Percentiles rank a stretch among this genome's conserved stretches.
Conservation (phyloP, 371 early-diverging fungal genomes). For the Lichtheimia hyalospora region DNA sequence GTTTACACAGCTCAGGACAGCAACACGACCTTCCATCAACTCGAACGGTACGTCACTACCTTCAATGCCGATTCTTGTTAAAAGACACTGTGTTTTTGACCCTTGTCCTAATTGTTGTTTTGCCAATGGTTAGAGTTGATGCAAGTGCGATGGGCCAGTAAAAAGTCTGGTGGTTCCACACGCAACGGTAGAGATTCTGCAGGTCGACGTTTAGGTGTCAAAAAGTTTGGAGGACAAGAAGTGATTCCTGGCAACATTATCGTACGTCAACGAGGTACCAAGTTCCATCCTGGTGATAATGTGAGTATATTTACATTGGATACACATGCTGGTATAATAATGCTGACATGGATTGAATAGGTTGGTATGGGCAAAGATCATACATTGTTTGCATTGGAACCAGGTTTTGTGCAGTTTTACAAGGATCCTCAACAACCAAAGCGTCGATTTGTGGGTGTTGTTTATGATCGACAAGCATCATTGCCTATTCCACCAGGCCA, state of each 20-base stretch:
- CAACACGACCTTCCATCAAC: slow-evolving; percentile 3
- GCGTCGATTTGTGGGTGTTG: slow-evolving; percentile 81
- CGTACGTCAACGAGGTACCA: slow-evolving; percentile 90
- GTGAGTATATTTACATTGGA: slow-evolving; percentile 38
- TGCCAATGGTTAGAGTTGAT: neutral
- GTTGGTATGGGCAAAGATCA: slow-evolving; percentile 92
- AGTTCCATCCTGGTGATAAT: slow-evolving; percentile 88
- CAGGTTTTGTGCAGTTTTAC: slow-evolving; percentile 89
- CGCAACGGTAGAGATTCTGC: slow-evolving; percentile 93
- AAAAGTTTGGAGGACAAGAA: slow-evolving; percentile 82
- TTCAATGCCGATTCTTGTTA: neutral
- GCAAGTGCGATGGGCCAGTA: slow-evolving; percentile 90
- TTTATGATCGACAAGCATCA: slow-evolving; percentile 60
- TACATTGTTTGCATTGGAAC: slow-evolving; percentile 81
- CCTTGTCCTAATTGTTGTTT: neutral
- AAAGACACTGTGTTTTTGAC: neutral
- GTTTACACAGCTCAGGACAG: slow-evolving; percentile 9
- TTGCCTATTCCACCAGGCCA: slow-evolving; percentile 65
- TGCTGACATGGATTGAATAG: slow-evolving; percentile 19
- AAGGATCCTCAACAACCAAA: slow-evolving; percentile 68
- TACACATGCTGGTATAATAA: neutral
- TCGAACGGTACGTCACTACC: slow-evolving; percentile 4
- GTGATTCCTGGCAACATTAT: slow-evolving; percentile 91
- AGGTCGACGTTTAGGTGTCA: slow-evolving; percentile 93
- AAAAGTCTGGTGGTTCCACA: slow-evolving; percentile 91